Evolutionary conservation across 2,329 filamentous ascomycete species (phyloP), one percentile per base, ranked within the genome.

Genomic region (Trichoderma gracile): DNA sequence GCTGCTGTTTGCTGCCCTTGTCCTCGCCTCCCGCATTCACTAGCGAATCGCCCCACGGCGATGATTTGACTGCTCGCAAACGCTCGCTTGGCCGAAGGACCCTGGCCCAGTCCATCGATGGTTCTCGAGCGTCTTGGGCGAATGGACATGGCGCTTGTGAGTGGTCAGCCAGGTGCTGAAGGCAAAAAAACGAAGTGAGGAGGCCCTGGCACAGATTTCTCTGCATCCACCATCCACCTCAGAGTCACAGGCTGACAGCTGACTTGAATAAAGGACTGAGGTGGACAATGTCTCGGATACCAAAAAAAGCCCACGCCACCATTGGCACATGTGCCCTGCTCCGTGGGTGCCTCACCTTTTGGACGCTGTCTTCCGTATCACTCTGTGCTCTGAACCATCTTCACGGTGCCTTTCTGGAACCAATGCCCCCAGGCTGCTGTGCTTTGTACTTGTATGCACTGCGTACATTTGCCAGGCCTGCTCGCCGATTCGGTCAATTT

Each of bases 1-100:
- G 57, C 57, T 33, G 57, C 43, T 52, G 46, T 52, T 43, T 60
- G 57, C 23, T 40, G 47, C 46, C 57, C 57, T 52, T 19, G 57
- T 61, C 57, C 47, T 61, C 57, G 57, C 59, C 59, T 63, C 59
- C 59, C 59, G 50, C 59, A 55, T 63, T 54, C 33, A 54, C 59
- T 63, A 55, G 59, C 40, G 42, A 49, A 63, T 63, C 59, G 59
- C 59, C 59, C 59, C 59, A 63, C 59, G 50, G 19, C 40, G 49
- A 38, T 38, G 30, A 54, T 53, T 62, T 47, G 50, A 62, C 59
- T 62, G 49, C 49, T 63, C 50, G 30, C 59, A 63, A 47, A 62
- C 42, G 59, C 59, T 63, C 59, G 59, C 59, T 63, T 63, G 59
- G 58, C 47, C 14, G 33, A 61, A 40, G 27, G 56, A 23, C 27